Evolutionary conservation across 345 rosid species (phyloP), one percentile per base, ranked within the genome.

Genomic region (Salix viminalis): DNA sequence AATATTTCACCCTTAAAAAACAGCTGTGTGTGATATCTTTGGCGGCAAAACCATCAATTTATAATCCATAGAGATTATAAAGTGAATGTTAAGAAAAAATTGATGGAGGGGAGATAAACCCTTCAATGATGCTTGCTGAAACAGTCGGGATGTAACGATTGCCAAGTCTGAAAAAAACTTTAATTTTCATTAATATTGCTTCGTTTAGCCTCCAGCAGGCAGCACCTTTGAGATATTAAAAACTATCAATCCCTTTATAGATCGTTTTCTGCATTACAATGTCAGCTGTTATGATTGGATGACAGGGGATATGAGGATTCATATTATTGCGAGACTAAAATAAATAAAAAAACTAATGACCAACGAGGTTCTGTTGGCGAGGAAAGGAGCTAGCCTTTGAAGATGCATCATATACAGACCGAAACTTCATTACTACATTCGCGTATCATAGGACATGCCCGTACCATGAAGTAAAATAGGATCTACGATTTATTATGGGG

Each of bases 251-350:
- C 9, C 44, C 3, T 2, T 41, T 56, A 30, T 67, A 70, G 44
- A 41, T 10, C 44, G 68, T 39, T 23, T 65, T 71, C 85, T 77
- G 83, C 81, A 77, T 18, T 15, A 28, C 23, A 71, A 69, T 13
- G 50, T 13, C 3, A 44, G 50, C 13, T 44, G 48, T 44, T 44
- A 9, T 44, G 16, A 44, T 44, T 41, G 44, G 44, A 41, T 41
- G 50, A 11, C 16, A 44, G 13, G 50, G 16, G 16, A 44, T 13
- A 0, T 1, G 50, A 44, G 5, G 16, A 44, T 44, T 44, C 50
- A 44, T 12, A 44, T 13, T 44, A 4, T 13, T 44, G 16, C 5
- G 50, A 12, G 16, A 44, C 5, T 12, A 13, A 44, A 44, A 44
- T 13, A 44, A 44, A 44, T 44, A 44, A 13, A 13, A 4, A 12